phyloP scores from a whole-genome alignment of 768 basidiomycete genomes.

The Naganishia onofrii region DNA sequence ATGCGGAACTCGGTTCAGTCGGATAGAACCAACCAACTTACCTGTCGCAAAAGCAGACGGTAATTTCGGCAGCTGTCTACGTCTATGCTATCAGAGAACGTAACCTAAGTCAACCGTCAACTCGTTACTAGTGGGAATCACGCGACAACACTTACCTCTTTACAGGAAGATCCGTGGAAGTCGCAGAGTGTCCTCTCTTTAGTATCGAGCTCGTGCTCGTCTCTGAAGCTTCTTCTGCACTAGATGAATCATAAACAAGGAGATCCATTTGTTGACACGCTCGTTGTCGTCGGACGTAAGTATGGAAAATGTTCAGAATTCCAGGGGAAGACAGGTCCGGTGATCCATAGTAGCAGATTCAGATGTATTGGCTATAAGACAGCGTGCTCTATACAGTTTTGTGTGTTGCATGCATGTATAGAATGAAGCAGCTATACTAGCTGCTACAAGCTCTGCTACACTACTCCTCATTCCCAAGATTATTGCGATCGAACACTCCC shows the following conservation, averaged over 20 bases:
- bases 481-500: too few species aligned
- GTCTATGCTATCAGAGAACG: slow-evolving; percentile 11
- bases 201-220: not conserved
- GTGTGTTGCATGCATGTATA: too few species aligned
- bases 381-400: too few species aligned
- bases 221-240: not conserved
- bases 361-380: too few species aligned
- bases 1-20: not conserved
- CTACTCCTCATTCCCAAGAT: too few species aligned
- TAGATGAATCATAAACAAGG: not conserved
- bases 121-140: not conserved
- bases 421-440: too few species aligned
- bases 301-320: too few species aligned
- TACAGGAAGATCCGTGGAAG: not conserved
- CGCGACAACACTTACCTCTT: not conserved
- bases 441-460: too few species aligned
- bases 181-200: not conserved
- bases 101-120: not conserved
- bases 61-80: slow-evolving; percentile 10
- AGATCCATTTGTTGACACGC: not conserved
- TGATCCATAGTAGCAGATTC: too few species aligned
- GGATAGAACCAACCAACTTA: not conserved
- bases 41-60: not conserved
- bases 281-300: too few species aligned
- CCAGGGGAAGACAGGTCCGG: too few species aligned